Conservation (phyloP, 2,329 filamentous ascomycete genomes). For the Xylariaceae sp. region DNA sequence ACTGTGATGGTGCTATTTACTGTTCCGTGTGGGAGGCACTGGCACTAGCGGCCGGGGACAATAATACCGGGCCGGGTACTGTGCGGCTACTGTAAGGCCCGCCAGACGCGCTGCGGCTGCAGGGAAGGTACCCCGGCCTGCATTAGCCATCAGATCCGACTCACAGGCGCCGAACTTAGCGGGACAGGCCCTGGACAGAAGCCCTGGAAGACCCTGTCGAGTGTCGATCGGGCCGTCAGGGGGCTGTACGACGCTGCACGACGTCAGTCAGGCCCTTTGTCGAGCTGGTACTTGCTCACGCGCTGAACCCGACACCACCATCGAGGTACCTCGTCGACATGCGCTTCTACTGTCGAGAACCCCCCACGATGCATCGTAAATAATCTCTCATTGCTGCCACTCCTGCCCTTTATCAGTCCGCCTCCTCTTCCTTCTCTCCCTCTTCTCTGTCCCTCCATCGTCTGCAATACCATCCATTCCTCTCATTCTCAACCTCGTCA, state of each 20-base stretch:
- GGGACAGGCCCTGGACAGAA: too few relatives aligned
- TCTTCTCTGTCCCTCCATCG: background rate
- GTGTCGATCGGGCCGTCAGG: too few relatives aligned
- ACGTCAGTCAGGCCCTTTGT: background rate
- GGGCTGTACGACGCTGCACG: background rate
- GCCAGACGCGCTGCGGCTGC: constrained; percentile 4
- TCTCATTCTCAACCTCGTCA: too few relatives aligned
- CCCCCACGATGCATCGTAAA: background rate
- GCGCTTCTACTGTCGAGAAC: background rate
- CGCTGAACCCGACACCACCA: too few relatives aligned
- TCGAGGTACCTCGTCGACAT: background rate
- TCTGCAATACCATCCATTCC: background rate
- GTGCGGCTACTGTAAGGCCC: too few relatives aligned
- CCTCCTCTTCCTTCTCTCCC: background rate
- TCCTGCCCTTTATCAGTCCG: background rate
- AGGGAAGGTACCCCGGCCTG: constrained; percentile 15
- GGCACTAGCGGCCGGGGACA: too few relatives aligned
- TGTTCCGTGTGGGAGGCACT: too few relatives aligned
- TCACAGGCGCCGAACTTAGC: too few relatives aligned
- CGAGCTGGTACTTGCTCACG: background rate
- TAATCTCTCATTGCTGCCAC: background rate
- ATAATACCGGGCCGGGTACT: too few relatives aligned
- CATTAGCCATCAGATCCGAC: constrained; percentile 20
- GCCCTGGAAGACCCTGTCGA: too few relatives aligned
- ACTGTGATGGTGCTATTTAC: too few relatives aligned